phyloP scores from a whole-genome alignment of 495 filamentous ascomycete species.

The Pseudotulostoma volvatum region DNA sequence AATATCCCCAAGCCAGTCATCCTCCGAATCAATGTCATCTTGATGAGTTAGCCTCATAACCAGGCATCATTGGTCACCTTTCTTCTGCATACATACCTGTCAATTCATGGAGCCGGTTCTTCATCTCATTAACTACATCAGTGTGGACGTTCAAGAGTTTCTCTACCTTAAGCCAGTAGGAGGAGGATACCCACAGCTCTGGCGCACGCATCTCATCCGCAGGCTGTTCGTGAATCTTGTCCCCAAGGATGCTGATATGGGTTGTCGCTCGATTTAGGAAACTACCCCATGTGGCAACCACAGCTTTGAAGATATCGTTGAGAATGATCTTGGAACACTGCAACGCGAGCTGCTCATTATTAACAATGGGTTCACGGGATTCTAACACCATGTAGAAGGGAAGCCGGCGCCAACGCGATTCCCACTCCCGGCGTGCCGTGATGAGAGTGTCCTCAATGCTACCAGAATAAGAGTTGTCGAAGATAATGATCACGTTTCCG shows the following conservation, averaged over 20 bases:
- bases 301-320: slow-evolving; percentile 33
- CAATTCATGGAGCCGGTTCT: slow-evolving; percentile 15
- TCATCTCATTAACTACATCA: slow-evolving; percentile 32
- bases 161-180: slow-evolving; percentile 36
- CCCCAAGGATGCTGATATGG: slow-evolving; percentile 35
- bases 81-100: slow-evolving; percentile 4
- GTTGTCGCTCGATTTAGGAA: slow-evolving; percentile 26
- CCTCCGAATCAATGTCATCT: slow-evolving; percentile 10
- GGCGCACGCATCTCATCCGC: slow-evolving; percentile 39
- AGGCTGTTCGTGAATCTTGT: slow-evolving; percentile 40
- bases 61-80: no score
- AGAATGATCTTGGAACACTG: slow-evolving; percentile 36
- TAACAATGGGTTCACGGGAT: slow-evolving; percentile 12
- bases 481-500: slow-evolving; percentile 36
- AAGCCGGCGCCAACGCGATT: slow-evolving; percentile 34
- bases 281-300: slow-evolving; percentile 28
- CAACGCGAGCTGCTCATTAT: slow-evolving; percentile 19
- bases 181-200: slow-evolving; percentile 36
- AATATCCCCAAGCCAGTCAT: slow-evolving; percentile 24
- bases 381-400: slow-evolving; percentile 29
- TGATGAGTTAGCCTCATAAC: slow-evolving; percentile 11
- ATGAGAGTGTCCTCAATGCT: slow-evolving; percentile 33
- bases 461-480: slow-evolving; percentile 31
- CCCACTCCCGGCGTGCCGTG: slow-evolving; percentile 30
- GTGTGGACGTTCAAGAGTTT: slow-evolving; percentile 34